phyloP scores from a whole-genome alignment of 2,329 filamentous ascomycete species.

The Zelopaecilomyces penicillatus region DNA sequence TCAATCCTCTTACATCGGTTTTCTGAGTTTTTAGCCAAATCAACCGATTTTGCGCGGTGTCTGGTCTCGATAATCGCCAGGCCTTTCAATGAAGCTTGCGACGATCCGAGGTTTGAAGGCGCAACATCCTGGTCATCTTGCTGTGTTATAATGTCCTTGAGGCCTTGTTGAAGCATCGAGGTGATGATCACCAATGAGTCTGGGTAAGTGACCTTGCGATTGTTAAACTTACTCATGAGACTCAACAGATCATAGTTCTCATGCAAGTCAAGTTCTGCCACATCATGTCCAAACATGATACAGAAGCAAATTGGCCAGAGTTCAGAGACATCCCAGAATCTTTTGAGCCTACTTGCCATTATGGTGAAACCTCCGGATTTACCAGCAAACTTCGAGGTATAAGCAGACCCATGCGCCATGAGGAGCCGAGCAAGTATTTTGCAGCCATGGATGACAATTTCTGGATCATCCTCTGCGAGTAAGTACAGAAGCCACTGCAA shows the following conservation, averaged over 20 bases:
- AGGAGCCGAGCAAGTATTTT: slow-evolving; percentile 80
- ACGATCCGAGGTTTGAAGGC: slow-evolving; percentile 9
- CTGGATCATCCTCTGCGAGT: slow-evolving; percentile 75
- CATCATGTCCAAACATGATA: slow-evolving; percentile 77
- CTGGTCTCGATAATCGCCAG: slow-evolving; percentile 12
- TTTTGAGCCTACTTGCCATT: slow-evolving; percentile 70
- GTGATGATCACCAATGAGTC: slow-evolving; percentile 74
- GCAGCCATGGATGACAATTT: slow-evolving; percentile 70
- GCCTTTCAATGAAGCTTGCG: slow-evolving; percentile 3
- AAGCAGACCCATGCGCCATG: slow-evolving; percentile 70
- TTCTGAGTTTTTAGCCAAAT: slow-evolving; percentile 52
- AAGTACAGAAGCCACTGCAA: slow-evolving; percentile 81
- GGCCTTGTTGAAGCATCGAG: slow-evolving; percentile 77
- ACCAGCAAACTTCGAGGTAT: slow-evolving; percentile 72
- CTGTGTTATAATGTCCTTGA: slow-evolving; percentile 60
- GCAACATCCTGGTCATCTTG: slow-evolving; percentile 53
- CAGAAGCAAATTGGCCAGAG: slow-evolving; percentile 86
- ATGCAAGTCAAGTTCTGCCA: slow-evolving; percentile 65
- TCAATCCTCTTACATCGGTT: slow-evolving; percentile 35
- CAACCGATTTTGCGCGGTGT: slow-evolving; percentile 54
- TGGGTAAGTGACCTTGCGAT: slow-evolving; percentile 60
- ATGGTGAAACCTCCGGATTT: slow-evolving; percentile 85
- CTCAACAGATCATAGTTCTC: slow-evolving; percentile 65
- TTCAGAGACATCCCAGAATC: slow-evolving; percentile 80
- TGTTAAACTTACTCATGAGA: slow-evolving; percentile 66